These are phyloP conservation scores for Coemansia aciculifera DNA, from an alignment of 192 early-diverging fungal species.

Conservation along the genomic window DNA sequence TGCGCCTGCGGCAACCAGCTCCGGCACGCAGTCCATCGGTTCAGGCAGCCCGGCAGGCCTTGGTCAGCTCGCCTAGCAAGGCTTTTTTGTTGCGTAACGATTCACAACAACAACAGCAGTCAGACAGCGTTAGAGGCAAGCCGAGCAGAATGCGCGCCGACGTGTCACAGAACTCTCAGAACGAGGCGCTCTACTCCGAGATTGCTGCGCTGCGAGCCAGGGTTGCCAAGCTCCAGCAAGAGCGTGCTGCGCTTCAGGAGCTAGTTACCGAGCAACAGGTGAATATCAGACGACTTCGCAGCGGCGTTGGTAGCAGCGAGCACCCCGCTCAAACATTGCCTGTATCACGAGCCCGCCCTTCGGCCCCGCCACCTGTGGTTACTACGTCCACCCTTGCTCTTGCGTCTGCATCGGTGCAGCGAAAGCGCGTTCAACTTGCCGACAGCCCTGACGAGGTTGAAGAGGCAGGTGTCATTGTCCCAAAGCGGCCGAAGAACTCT, in stretches of 20 bases:
- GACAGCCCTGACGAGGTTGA: background rate
- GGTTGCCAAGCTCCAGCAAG: conserved; percentile 32
- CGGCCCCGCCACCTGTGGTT: background rate
- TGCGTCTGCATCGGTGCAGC: background rate
- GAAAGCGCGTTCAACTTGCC: background rate
- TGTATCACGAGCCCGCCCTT: background rate
- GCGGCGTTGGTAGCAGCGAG: conserved; percentile 2
- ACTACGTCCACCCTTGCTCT: background rate
- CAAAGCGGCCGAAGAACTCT: conserved; percentile 10
- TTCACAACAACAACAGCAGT: background rate
- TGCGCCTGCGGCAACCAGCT: conserved; percentile 48
- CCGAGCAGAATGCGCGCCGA: conserved; percentile 8
- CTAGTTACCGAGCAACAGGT: conserved; percentile 54
- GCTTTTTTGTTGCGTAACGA: background rate
- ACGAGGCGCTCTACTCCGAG: conserved; percentile 38
- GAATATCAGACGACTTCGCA: conserved; percentile 39
- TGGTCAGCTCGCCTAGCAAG: background rate
- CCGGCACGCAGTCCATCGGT: conserved; percentile 11
- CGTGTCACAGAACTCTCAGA: conserved; percentile 1
- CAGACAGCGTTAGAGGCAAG: background rate
- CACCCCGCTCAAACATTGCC: background rate
- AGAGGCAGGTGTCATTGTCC: background rate
- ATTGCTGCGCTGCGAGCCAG: conserved; percentile 38
- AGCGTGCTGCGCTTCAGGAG: conserved; percentile 43
- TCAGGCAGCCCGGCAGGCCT: background rate